Evolutionary conservation across 2,329 filamentous ascomycete species (phyloP).

Genomic region (Sclerotinia minor): DNA sequence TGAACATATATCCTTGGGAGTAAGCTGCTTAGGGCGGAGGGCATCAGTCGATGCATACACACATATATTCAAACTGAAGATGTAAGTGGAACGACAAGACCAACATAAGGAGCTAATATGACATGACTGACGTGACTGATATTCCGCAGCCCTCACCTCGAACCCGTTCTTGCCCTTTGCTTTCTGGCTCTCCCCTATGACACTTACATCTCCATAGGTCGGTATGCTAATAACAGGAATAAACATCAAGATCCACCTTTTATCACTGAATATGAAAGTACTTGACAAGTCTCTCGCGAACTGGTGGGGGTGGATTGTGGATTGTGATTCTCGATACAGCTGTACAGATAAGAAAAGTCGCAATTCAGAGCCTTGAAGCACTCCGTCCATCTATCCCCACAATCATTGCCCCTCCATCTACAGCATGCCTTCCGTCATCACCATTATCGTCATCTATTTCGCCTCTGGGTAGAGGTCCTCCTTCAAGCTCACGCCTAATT

Average conservation of each 20-base stretch:
- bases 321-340: conserved; percentile 42
- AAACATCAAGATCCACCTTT: conserved; percentile 1
- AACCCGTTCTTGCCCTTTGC: not conserved
- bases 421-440: conserved; percentile 29
- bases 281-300: conserved; percentile 11
- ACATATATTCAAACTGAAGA: not conserved
- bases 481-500: conserved; percentile 87
- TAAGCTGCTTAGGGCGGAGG: not conserved
- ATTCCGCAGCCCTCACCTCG: not conserved
- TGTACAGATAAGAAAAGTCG: conserved; percentile 40
- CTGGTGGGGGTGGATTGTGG: conserved; percentile 30
- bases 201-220: no score
- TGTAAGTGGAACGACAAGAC: not conserved
- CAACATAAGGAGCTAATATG: not conserved
- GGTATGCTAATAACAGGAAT: not conserved
- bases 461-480: conserved; percentile 83
- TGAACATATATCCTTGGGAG: not conserved
- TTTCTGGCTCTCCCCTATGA: no score
- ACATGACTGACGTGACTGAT: not conserved
- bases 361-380: conserved; percentile 33
- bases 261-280: conserved; percentile 19
- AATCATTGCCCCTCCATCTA: conserved; percentile 34
- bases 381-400: conserved; percentile 30
- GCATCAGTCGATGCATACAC: not conserved
- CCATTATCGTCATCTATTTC: conserved; percentile 34